Base-by-base conservation (phyloP, 306 rosid genomes). In the Malus asiatica region DNA sequence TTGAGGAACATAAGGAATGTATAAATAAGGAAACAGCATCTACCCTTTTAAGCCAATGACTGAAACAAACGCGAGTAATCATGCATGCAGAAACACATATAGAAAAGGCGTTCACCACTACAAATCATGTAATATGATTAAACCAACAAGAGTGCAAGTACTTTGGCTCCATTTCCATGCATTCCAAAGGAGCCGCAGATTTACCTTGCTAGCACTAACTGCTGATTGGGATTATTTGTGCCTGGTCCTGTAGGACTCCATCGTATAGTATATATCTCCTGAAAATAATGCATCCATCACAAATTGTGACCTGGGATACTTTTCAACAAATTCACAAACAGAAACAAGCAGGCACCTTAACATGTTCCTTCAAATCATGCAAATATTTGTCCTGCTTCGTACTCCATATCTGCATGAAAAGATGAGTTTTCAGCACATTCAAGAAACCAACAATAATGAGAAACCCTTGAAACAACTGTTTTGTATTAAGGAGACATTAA, bases 181-280 rank as follows among this genome's bases (percentile, higher is more conserved):
- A 20, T 33, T 15, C 15, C 66, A 45, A 52, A 63, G 70, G 25
- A 8, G 76, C 72, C 57, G 80, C 67, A 16, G 20, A 69, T 30
- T 83, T 83, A 89, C 90, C 93, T 89, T 57, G 90, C 93, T 45
- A 89, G 78, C 25, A 86, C 80, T 72, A 85, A 80, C 78, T 82
- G 82, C 67, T 81, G 86, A 75, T 75, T 87, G 42, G 93, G 89
- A 76, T 83, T 81, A 79, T 70, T 76, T 22, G 93, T 78, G 75
- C 87, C 82, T 3, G 89, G 81, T 67, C 93, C 93, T 32, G 90
- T 75, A 40, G 93, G 93, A 62, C 93, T 89, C 93, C 93, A 89
- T 22, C 89, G 83, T 76, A 87, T 87, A 23, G 93, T 87, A 85
- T 89, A 89, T 74, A 89, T 89, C 84, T 85, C 93, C 90, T 89